These are phyloP conservation scores for Spiraea crenata DNA, from an alignment of 331 rosid genomes.

Conservation along the genomic window DNA sequence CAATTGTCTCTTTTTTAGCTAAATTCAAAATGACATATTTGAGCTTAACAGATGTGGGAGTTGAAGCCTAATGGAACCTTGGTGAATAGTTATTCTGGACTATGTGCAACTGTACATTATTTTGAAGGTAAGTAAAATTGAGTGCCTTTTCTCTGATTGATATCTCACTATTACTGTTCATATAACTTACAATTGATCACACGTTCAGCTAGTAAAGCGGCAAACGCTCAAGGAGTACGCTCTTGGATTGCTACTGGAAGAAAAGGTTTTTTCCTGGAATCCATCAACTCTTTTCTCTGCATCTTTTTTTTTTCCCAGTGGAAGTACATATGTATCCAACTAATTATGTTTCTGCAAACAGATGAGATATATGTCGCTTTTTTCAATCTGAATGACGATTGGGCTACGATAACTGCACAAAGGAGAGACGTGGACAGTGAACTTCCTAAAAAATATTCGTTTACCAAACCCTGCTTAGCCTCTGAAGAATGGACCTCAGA, in stretches of 20 bases:
- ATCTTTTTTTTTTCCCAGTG: too few relatives aligned
- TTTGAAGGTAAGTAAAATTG: constrained; percentile 43
- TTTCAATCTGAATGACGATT: constrained; percentile 60
- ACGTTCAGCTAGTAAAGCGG: constrained; percentile 40
- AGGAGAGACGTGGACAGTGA: constrained; percentile 50
- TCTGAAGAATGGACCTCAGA: constrained; percentile 66
- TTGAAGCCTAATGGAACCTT: constrained; percentile 64
- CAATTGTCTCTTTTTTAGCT: neutral
- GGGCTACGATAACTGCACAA: constrained; percentile 43
- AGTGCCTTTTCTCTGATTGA: constrained; percentile 2
- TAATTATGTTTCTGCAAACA: constrained; percentile 10
- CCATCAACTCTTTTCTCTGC: neutral
- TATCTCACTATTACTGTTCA: neutral
- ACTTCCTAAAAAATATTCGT: constrained; percentile 34
- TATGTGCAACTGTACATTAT: constrained; percentile 61
- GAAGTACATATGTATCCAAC: neutral
- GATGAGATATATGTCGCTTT: constrained; percentile 76
- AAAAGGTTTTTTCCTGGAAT: constrained; percentile 36
- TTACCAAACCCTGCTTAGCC: constrained; percentile 35
- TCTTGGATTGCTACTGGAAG: constrained; percentile 85
- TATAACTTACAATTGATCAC: constrained; percentile 22
- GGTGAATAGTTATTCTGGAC: constrained; percentile 69
- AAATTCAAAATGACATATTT: constrained; percentile 31
- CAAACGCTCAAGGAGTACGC: constrained; percentile 49
- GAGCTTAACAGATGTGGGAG: constrained; percentile 71